Percentiles rank a stretch among this genome's conserved stretches.
phyloP scores from a whole-genome alignment of 345 rosid genomes.

The Lepidium aucheri region DNA sequence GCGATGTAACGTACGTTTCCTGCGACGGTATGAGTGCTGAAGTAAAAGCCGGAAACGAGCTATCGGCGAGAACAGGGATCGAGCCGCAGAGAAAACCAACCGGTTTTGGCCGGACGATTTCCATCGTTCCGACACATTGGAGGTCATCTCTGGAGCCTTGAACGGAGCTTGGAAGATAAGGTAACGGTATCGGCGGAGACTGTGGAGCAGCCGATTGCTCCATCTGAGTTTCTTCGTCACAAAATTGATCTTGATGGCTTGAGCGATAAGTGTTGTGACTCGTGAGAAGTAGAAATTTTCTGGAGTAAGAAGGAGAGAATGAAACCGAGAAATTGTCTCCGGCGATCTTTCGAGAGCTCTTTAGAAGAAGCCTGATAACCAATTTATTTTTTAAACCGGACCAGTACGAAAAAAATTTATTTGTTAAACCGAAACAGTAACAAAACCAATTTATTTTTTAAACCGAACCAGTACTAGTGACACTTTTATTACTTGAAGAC shows the following conservation, averaged over 20 bases:
- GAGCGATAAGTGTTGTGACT: background rate
- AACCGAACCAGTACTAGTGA: too few relatives aligned
- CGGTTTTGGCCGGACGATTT: conserved; percentile 59
- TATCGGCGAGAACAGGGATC: conserved; percentile 80
- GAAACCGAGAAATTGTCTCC: background rate
- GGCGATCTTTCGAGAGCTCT: background rate
- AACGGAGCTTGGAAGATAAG: conserved; percentile 27
- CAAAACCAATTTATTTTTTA: too few relatives aligned
- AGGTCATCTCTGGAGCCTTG: conserved; percentile 59
- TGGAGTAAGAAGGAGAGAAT: background rate
- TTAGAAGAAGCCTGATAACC: too few relatives aligned
- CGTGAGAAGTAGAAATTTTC: background rate
- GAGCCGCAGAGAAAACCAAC: conserved; percentile 90
- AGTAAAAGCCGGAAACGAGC: conserved; percentile 53
- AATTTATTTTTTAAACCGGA: too few relatives aligned
- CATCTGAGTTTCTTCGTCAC: background rate
- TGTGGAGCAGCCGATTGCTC: background rate
- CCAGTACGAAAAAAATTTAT: too few relatives aligned
- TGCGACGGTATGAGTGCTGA: conserved; percentile 67
- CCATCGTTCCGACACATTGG: conserved; percentile 73
- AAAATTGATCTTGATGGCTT: background rate
- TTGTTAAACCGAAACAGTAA: too few relatives aligned
- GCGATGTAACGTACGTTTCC: conserved; percentile 36
- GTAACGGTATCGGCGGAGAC: background rate
- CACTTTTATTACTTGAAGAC: background rate